A percentile compares a stretch with the other conserved stretches of the same genome.
These are phyloP conservation scores for Rhipidocladum racemiflorum DNA, from an alignment of 176 grass and related monocot species.

Conservation along the genomic window DNA sequence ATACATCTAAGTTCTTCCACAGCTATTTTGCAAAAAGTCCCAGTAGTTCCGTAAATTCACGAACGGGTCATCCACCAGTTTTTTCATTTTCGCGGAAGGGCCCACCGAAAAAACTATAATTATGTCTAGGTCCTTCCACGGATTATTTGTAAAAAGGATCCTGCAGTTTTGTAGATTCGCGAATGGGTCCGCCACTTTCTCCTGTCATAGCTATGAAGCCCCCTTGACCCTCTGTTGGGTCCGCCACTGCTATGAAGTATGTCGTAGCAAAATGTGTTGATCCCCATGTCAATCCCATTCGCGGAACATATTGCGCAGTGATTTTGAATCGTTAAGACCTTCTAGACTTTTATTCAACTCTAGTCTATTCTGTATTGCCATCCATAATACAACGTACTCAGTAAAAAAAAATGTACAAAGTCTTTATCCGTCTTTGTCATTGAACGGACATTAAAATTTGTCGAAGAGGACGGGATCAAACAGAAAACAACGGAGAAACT, in stretches of 20 bases:
- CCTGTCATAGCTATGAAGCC: too few relatives aligned
- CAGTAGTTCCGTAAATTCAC: too few relatives aligned
- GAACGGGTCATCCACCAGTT: too few relatives aligned
- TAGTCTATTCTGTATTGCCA: background rate
- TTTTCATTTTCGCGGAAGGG: too few relatives aligned
- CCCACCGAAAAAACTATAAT: too few relatives aligned
- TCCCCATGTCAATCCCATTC: background rate
- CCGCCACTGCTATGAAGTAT: background rate
- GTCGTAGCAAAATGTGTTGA: background rate
- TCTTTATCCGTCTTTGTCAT: background rate
- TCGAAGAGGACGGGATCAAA: constrained; percentile 30
- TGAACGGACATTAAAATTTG: background rate
- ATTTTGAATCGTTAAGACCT: background rate
- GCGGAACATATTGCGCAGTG: background rate
- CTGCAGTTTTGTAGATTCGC: too few relatives aligned
- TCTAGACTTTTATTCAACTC: background rate
- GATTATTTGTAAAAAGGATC: too few relatives aligned
- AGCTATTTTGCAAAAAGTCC: too few relatives aligned
- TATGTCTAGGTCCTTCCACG: too few relatives aligned
- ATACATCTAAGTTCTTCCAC: too few relatives aligned
- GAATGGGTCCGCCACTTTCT: too few relatives aligned
- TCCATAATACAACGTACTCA: background rate
- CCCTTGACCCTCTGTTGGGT: too few relatives aligned
- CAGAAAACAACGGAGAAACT: background rate
- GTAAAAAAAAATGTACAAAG: background rate